Evolutionary conservation across 768 basidiomycete genomes (phyloP).

Genomic region (Panaeolus cyanescens): DNA sequence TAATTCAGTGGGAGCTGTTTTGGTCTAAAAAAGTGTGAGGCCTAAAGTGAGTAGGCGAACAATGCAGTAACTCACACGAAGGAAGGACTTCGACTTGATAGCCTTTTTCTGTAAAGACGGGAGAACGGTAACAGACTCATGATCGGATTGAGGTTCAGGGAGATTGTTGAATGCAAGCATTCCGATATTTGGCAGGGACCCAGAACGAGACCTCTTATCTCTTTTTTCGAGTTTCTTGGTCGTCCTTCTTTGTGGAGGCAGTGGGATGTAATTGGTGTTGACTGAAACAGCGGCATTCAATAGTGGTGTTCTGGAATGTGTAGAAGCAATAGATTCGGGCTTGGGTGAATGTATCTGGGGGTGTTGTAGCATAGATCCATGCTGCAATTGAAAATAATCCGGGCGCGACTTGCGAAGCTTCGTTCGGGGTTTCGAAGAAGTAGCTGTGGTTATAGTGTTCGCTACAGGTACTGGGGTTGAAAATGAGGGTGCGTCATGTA

Average conservation of each 20-base stretch:
- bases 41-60: neutral
- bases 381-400: constrained; percentile 18
- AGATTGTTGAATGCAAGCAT: neutral
- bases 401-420: constrained; percentile 22
- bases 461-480: neutral
- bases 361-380: constrained; percentile 9
- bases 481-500: neutral
- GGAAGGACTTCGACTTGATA: constrained; percentile 15
- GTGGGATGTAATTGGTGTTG: constrained; percentile 13
- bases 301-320: constrained; percentile 19
- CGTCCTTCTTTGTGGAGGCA: constrained; percentile 10
- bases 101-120: neutral
- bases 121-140: neutral
- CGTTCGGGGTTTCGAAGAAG: constrained; percentile 3
- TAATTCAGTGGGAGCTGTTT: constrained; percentile 7
- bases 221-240: constrained; percentile 24
- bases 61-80: constrained; percentile 7
- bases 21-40: constrained; percentile 9
- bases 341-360: constrained; percentile 10
- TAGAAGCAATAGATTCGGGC: constrained; percentile 21
- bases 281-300: constrained; percentile 9
- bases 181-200: neutral
- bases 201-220: constrained; percentile 13
- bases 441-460: neutral
- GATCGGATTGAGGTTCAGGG: neutral